Evolutionary conservation across 2,329 filamentous ascomycete genomes (phyloP), one percentile per base, ranked within the genome.

Genomic region (Trichophyton verrucosum): DNA sequence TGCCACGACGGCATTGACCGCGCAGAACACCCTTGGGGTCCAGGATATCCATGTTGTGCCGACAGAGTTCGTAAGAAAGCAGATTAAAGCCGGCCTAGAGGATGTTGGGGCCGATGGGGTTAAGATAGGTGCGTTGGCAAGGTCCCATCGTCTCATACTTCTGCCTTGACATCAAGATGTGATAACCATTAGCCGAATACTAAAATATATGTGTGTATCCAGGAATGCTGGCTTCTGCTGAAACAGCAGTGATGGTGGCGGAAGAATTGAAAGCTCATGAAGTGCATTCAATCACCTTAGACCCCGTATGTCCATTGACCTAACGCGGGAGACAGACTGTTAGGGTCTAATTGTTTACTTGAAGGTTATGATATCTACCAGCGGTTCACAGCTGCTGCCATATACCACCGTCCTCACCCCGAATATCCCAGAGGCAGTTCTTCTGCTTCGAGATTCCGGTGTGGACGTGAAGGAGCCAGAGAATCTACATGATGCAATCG

Each of bases 1-100:
- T 58, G 90, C 91, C 22, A 96, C 92, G 8, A 95, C 92, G 13
- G 92, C 92, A 20, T 78, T 99, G 70, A 99, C 94, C n/a, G 91
- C 90, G 15, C 94, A 97, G 71, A 96, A 97, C 74, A 99, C 94
- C 0, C 80, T 82, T 59, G 90, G 90, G 3, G 91, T 97, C 13
- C 80, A 84, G 64, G 89, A 82, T 65, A 89, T 97, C 58, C 89
- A 96, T 69, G 77, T 87, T 61, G 83, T 88, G 6, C 92, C 92
- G 0, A 78, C 88, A 0, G 79, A 80, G 3, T 96, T 97, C 73
- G 84, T 96, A 24, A 80, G 80, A 65, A 88, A 89, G 77, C 89
- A 95, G 74, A 91, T 97, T 62, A 86, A 92, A 75, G 87, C 88
- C 24, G 89, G 87, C 38, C 79, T 95, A 57, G 85, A 85, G 51